phyloP scores from a whole-genome alignment of 805 yeast genomes.

The Saturnispora saitoi region DNA sequence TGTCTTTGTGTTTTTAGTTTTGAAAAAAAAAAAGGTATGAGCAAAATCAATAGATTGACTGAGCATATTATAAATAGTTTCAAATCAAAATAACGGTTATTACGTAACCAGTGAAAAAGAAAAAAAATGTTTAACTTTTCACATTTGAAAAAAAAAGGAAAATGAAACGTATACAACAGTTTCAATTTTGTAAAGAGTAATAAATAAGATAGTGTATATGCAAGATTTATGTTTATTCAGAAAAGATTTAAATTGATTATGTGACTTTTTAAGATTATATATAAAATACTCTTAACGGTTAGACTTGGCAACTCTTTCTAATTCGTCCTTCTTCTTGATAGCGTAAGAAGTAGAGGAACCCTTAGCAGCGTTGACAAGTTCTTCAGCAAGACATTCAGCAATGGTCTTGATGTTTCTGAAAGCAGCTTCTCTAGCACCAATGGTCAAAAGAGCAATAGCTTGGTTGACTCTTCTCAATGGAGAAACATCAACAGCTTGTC shows the following conservation, averaged over 20 bases:
- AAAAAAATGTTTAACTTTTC: no score
- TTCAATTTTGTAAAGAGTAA: not conserved
- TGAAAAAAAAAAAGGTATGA: not conserved
- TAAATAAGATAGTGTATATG: not conserved
- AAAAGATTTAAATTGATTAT: not conserved
- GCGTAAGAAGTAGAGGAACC: slow-evolving; percentile 99
- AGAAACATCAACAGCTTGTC: slow-evolving; percentile 99
- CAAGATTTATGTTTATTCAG: not conserved
- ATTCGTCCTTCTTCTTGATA: slow-evolving; percentile 99
- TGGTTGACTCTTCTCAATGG: slow-evolving; percentile 99
- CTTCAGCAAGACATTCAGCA: slow-evolving; percentile 99
- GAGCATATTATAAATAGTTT: not conserved
- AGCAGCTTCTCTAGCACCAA: slow-evolving; percentile 99
- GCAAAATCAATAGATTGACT: not conserved
- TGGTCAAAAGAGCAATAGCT: slow-evolving; percentile 94
- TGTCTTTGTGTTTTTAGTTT: no score
- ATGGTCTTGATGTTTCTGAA: slow-evolving; percentile 99
- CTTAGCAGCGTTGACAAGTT: slow-evolving; percentile 99
- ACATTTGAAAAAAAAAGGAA: no score
- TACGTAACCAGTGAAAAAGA: no score
- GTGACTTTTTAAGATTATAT: slow-evolving; percentile 3
- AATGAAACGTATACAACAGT: no score
- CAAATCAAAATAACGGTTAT: no score
- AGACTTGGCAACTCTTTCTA: slow-evolving; percentile 99
- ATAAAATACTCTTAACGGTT: slow-evolving; percentile 71